Evolutionary conservation across 2,329 filamentous ascomycete species (phyloP).

Genomic region (Ambrosiella cleistominuta): DNA sequence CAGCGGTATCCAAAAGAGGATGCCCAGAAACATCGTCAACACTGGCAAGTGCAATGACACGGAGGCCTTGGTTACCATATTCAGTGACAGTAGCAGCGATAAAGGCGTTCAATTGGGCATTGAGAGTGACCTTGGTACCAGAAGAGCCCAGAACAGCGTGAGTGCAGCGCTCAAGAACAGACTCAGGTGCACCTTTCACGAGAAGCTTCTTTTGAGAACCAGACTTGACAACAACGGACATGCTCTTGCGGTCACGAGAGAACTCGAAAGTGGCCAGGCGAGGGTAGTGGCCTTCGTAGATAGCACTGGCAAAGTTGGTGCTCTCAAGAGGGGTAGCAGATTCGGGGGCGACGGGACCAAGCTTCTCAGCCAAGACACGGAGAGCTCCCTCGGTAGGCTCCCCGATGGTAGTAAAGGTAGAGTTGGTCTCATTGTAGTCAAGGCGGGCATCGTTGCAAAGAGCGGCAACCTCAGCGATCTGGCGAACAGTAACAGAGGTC

Average conservation of each 20-base stretch:
- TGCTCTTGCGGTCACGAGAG: slow-evolving; percentile 94
- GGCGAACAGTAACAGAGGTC: slow-evolving; percentile 57
- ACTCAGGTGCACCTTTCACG: slow-evolving; percentile 92
- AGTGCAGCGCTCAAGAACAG: slow-evolving; percentile 81
- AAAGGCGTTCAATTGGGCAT: slow-evolving; percentile 48
- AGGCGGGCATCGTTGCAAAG: slow-evolving; percentile 83
- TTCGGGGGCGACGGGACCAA: slow-evolving; percentile 58
- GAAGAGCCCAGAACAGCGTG: slow-evolving; percentile 60
- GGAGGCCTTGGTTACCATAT: slow-evolving; percentile 82
- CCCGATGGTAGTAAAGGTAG: slow-evolving; percentile 64
- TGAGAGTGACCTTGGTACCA: slow-evolving; percentile 60
- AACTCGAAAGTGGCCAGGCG: slow-evolving; percentile 87
- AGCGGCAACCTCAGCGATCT: slow-evolving; percentile 54
- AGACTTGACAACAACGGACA: slow-evolving; percentile 79
- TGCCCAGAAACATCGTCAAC: slow-evolving; percentile 58
- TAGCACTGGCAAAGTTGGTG: slow-evolving; percentile 65
- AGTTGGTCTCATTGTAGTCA: slow-evolving; percentile 60
- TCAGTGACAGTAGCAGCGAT: slow-evolving; percentile 67
- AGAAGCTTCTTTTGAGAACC: slow-evolving; percentile 60
- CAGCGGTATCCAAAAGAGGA: slow-evolving; percentile 54
- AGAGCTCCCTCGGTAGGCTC: slow-evolving; percentile 92
- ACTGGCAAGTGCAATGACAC: slow-evolving; percentile 83
- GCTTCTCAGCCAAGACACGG: slow-evolving; percentile 80
- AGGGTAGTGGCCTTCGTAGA: slow-evolving; percentile 61
- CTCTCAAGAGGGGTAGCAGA: slow-evolving; percentile 39